phyloP scores from a whole-genome alignment of 2,329 filamentous ascomycete genomes.

The Penicillium sp. region DNA sequence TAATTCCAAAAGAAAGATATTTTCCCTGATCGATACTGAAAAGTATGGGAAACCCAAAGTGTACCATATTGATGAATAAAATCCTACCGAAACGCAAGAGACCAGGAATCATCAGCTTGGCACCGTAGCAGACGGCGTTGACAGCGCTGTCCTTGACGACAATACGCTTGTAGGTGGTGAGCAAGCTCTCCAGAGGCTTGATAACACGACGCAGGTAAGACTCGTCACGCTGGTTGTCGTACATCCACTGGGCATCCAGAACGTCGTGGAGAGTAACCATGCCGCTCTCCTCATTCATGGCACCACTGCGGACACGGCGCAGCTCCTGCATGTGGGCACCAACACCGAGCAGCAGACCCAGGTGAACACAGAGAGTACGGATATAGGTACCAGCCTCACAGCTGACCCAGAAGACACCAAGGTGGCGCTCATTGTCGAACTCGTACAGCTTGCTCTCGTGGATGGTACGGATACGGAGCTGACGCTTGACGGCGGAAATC shows the following conservation, averaged over 20 bases:
- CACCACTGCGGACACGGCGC: conserved; percentile 86
- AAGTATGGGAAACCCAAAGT: no score
- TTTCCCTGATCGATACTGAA: no score
- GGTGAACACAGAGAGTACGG: conserved; percentile 93
- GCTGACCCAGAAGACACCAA: conserved; percentile 99
- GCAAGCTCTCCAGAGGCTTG: conserved; percentile 84
- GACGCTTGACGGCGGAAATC: conserved; percentile 98
- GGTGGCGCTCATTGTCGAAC: conserved; percentile 97
- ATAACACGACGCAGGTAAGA: conserved; percentile 89
- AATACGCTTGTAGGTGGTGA: conserved; percentile 92
- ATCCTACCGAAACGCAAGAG: conserved; percentile 81
- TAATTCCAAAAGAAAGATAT: no score
- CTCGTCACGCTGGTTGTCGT: conserved; percentile 96
- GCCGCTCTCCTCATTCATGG: conserved; percentile 87
- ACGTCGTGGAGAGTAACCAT: conserved; percentile 95
- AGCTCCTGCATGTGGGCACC: conserved; percentile 99
- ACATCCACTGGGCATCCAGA: conserved; percentile 91
- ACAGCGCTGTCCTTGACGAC: conserved; percentile 97
- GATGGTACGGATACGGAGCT: conserved; percentile 96
- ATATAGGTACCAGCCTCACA: conserved; percentile 99
- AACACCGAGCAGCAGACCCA: conserved; percentile 75
- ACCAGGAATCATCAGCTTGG: conserved; percentile 98
- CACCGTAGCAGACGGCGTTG: conserved; percentile 97
- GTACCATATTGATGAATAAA: no score
- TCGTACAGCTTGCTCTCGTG: conserved; percentile 95